Conservation (phyloP, 768 basidiomycete genomes). For the Suillus weaverae region DNA sequence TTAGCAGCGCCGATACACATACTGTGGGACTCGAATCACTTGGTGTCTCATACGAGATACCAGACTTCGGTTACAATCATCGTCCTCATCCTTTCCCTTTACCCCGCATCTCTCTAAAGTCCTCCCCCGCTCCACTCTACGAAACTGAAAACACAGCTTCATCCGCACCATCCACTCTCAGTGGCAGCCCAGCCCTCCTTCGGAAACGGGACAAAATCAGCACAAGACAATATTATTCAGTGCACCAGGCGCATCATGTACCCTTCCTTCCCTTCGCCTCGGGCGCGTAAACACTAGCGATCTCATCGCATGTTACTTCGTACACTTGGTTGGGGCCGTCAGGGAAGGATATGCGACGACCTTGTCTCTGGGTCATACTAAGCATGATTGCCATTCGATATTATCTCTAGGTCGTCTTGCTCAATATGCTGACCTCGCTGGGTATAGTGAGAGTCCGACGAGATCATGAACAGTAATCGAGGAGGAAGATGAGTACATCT, state of each 20-base stretch:
- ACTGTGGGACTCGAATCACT: no score
- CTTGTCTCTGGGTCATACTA: no score
- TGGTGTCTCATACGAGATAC: no score
- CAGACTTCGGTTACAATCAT: no score
- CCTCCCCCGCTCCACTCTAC: slow-evolving; percentile 45
- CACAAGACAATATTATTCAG: slow-evolving; percentile 44
- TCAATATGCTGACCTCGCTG: slow-evolving; percentile 44
- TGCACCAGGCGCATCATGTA: slow-evolving; percentile 69
- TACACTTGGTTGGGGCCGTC: no score
- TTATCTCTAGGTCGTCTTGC: no score
- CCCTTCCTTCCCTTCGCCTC: no score
- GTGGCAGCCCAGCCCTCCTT: slow-evolving; percentile 39
- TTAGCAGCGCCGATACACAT: no score
- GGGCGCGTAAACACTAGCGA: no score
- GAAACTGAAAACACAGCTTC: slow-evolving; percentile 44
- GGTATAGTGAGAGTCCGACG: slow-evolving; percentile 36
- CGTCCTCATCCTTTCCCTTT: slow-evolving; percentile 17
- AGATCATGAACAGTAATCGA: not conserved
- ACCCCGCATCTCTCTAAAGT: slow-evolving; percentile 45
- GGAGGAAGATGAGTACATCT: not conserved
- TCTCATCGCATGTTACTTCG: no score
- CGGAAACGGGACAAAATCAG: slow-evolving; percentile 38
- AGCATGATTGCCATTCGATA: no score
- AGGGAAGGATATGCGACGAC: no score
- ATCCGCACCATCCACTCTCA: slow-evolving; percentile 31